Evolutionary conservation across 2,329 filamentous ascomycete genomes (phyloP).

Genomic region (Aspergillus calidoustus): DNA sequence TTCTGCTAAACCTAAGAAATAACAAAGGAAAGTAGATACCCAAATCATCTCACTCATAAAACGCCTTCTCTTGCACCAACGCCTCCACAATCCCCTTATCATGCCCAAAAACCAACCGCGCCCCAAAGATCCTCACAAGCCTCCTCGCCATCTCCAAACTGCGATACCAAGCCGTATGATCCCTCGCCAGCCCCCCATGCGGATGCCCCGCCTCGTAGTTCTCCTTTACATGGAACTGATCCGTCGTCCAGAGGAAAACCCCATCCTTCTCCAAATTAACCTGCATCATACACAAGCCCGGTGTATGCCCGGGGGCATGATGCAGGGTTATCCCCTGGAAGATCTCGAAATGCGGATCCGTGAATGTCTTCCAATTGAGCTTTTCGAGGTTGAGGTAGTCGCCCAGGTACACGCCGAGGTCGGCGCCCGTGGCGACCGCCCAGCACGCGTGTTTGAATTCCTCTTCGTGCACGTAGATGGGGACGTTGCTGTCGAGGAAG

Average conservation of each 20-base stretch:
- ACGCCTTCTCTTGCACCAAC: not conserved
- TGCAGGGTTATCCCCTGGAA: constrained; percentile 46
- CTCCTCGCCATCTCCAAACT: not conserved
- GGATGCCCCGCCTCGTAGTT: not conserved
- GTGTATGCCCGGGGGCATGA: constrained; percentile 20
- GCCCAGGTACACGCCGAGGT: constrained; percentile 46
- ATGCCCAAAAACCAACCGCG: not conserved
- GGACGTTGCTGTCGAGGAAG: constrained; percentile 48
- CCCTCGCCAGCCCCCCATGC: not conserved
- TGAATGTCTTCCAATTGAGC: constrained; percentile 51
- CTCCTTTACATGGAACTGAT: not conserved
- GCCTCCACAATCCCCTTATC: not conserved
- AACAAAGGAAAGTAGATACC: too few relatives aligned
- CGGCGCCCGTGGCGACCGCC: constrained; percentile 48
- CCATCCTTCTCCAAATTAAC: not conserved
- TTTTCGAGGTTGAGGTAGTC: constrained; percentile 41
- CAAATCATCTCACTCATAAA: not conserved
- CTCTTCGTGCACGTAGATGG: constrained; percentile 54
- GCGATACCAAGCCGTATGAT: not conserved
- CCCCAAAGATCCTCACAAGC: not conserved
- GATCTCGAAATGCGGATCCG: constrained; percentile 44
- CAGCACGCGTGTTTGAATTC: constrained; percentile 54
- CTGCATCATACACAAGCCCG: not conserved
- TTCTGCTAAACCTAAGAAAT: too few relatives aligned
- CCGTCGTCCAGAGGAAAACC: constrained; percentile 1